These are phyloP conservation scores for Orbilia brochopaga DNA, from an alignment of 2,329 filamentous ascomycete species.

Conservation along the genomic window DNA sequence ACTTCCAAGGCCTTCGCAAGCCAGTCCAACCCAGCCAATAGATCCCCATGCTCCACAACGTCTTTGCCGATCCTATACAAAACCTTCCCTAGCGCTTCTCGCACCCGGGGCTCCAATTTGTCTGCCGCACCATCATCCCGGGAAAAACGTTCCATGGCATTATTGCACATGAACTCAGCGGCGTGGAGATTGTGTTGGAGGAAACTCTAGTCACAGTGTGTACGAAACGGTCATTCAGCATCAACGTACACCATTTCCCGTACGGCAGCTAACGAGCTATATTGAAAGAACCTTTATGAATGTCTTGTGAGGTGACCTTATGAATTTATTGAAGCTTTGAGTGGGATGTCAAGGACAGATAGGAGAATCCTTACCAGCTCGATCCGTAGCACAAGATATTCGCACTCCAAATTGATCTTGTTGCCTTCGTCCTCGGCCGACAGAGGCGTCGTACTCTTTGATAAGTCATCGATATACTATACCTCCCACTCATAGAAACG, in stretches of 20 bases:
- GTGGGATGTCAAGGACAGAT: slow-evolving; percentile 23
- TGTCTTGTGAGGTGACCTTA: neutral
- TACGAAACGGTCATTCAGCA: slow-evolving; percentile 8
- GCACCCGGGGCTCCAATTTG: slow-evolving; percentile 61
- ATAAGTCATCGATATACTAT: slow-evolving; percentile 46
- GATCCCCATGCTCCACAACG: slow-evolving; percentile 64
- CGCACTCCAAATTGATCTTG: slow-evolving; percentile 45
- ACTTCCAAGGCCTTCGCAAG: slow-evolving; percentile 70
- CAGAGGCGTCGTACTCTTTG: slow-evolving; percentile 27
- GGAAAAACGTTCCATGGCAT: slow-evolving; percentile 61
- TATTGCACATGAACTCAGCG: slow-evolving; percentile 77
- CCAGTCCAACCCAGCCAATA: slow-evolving; percentile 71
- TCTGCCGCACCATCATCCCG: slow-evolving; percentile 48
- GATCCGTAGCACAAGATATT: slow-evolving; percentile 35
- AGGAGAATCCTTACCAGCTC: slow-evolving; percentile 29
- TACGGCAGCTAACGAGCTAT: too few relatives aligned
- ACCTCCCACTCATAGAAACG: slow-evolving; percentile 5
- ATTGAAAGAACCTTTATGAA: too few relatives aligned
- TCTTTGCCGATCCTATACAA: slow-evolving; percentile 75
- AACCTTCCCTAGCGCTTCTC: slow-evolving; percentile 70
- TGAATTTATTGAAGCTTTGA: slow-evolving; percentile 35
- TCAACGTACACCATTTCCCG: neutral
- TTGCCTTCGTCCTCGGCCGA: slow-evolving; percentile 20
- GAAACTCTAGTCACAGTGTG: slow-evolving; percentile 65
- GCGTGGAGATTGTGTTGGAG: slow-evolving; percentile 74